Base-by-base conservation (phyloP, 2,329 filamentous ascomycete species). In the Chrysosporium queenslandicum region DNA sequence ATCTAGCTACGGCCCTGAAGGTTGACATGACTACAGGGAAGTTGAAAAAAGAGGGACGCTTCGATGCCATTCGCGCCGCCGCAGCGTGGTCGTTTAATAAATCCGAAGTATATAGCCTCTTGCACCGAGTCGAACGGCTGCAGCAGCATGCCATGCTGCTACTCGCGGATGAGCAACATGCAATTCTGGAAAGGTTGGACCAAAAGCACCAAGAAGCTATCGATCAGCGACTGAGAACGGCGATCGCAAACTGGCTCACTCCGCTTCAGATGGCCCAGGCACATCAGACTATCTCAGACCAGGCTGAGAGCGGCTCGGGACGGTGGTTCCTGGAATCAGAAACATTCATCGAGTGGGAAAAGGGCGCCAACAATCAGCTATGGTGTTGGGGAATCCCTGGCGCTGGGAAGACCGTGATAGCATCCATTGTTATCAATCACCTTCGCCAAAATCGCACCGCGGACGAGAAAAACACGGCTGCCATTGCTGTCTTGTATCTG, bases 261-360 rank as follows among this genome's bases (percentile, higher is more conserved):
- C 36, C 36, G 11, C 11, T 39, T 3, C 36, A 39, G 18, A 39
- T 39, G 36, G n/a, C 36, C 20, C 36, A 39, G n/a, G 2, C 11
- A 4, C 36, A 39, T 16, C 36, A 39, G 36, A 39, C 36, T 4
- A 14, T 39, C n/a, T 39, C 36, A 18, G 36, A 39, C 36, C 36
- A 39, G 18, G 36, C 36, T 18, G 36, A 39, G 36, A 39, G 18
- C n/a, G 36, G 36, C 9, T 39, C 36, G 20, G 59, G 60, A 1
- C 3, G 59, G 23, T 63, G 60, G 62, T 43, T 64, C 2, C 40
- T 64, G 2, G 43, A 56, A 7, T 60, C 58, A 1, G 5, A 47
- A 4, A 42, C 58, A 6, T 62, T 59, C 45, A 32, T 36, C 29
- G 18, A 36, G 11, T 54, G 54, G 54, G 32, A 48, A 23, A 18